phyloP scores from a whole-genome alignment of 495 filamentous ascomycete genomes.

The Xylaria longipes region DNA sequence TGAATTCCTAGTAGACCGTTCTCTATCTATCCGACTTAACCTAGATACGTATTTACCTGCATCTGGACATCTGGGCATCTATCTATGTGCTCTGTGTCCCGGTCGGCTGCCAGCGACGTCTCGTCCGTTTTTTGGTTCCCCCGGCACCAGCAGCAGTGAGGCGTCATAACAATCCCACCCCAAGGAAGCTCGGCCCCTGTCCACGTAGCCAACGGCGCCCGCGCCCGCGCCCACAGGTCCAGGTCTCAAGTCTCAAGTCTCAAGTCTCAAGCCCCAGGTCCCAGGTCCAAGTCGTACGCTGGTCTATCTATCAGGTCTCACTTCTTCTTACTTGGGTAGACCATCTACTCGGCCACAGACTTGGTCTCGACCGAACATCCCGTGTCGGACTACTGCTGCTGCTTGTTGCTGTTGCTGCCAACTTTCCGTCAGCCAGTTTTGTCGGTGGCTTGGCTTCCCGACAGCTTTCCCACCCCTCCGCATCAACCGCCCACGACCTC shows the following conservation, averaged over 20 bases:
- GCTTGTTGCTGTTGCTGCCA: not conserved
- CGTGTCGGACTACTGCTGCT: constrained; percentile 2
- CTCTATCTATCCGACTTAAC: constrained; percentile 3
- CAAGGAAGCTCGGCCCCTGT: constrained; percentile 19
- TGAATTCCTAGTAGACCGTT: constrained; percentile 11
- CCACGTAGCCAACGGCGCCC: constrained; percentile 22
- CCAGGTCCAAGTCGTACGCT: not conserved
- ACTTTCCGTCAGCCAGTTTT: constrained; percentile 3
- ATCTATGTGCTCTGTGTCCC: not conserved
- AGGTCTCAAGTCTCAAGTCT: not conserved
- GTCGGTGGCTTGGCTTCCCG: constrained; percentile 21
- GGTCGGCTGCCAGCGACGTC: constrained; percentile 3
- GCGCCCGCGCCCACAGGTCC: constrained; percentile 5
- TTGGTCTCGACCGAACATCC: constrained; percentile 15
- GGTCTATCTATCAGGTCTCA: not conserved
- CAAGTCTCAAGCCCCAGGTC: not conserved
- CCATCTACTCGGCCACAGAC: not conserved
- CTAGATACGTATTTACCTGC: constrained; percentile 11
- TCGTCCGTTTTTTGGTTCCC: not conserved
- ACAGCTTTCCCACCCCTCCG: constrained; percentile 25
- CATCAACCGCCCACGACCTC: constrained; percentile 21
- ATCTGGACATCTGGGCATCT: not conserved
- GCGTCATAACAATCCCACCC: constrained; percentile 23
- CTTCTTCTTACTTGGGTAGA: not conserved
- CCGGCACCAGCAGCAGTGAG: not conserved